Percentiles rank a stretch among this genome's conserved stretches.
These are phyloP conservation scores for Wickerhamiella nectarea DNA, from an alignment of 805 yeast species.

Conservation along the genomic window DNA sequence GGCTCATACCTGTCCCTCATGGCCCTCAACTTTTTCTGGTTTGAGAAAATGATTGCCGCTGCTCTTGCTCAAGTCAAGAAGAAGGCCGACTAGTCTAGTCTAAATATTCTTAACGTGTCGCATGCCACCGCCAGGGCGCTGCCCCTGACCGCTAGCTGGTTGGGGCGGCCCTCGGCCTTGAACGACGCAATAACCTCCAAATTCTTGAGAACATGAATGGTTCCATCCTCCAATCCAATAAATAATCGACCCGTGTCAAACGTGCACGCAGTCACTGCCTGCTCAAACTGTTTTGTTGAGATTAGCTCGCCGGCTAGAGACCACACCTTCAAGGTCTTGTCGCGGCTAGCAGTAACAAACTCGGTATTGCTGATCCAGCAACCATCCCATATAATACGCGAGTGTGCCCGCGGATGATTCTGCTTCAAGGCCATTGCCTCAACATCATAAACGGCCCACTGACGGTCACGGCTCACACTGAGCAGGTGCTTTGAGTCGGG, in stretches of 20 bases:
- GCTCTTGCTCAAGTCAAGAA: conserved; percentile 18
- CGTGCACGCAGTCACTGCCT: conserved; percentile 18
- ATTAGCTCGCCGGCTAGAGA: conserved; percentile 16
- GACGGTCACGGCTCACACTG: conserved; percentile 83
- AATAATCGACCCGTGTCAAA: neutral
- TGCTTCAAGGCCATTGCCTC: conserved; percentile 21
- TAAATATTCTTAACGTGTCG: conserved; percentile 6
- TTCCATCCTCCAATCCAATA: conserved; percentile 19
- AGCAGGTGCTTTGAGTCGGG: conserved; percentile 49
- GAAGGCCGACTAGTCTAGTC: neutral
- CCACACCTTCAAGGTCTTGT: conserved; percentile 48
- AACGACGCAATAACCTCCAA: neutral
- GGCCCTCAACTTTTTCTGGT: conserved; percentile 70
- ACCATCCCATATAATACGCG: conserved; percentile 91
- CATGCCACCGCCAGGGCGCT: conserved; percentile 11
- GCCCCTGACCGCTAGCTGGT: conserved; percentile 10
- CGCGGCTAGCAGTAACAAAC: conserved; percentile 84
- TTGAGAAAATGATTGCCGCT: conserved; percentile 56
- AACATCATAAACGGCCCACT: conserved; percentile 56
- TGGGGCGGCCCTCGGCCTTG: conserved; percentile 15
- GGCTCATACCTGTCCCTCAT: conserved; percentile 50
- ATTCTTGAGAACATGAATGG: conserved; percentile 7
- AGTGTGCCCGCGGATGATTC: conserved; percentile 60
- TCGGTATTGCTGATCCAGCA: conserved; percentile 44
- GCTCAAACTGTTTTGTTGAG: conserved; percentile 9